Base-by-base conservation (phyloP, 2,329 filamentous ascomycete genomes). In the Colletotrichum limetticola region DNA sequence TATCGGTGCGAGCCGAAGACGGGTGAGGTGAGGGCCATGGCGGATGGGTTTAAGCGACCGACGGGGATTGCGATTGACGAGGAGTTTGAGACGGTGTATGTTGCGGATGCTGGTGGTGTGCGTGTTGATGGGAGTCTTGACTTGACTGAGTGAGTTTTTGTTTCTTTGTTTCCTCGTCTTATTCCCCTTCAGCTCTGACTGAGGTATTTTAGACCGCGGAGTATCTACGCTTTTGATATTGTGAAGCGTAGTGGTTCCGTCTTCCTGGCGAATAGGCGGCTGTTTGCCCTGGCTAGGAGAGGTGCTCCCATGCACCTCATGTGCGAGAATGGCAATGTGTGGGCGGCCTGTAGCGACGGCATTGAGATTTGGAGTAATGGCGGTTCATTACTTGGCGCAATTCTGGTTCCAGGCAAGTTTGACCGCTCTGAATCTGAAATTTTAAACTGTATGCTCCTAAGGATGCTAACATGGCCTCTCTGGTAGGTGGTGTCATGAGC, bases 161-260 rank as follows among this genome's bases (percentile, higher is more conserved):
- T 24, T 82, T 74, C 65, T 8, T 32, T 75, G 46, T 7, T 61
- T 3, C 0, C 11, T 7, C 14, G 28, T 6, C 30, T 22, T 58
- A 4, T 35, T 35, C 32, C 32, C 3, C 28, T 19, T 4, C 24
- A 9, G 14, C 19, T 49, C 62, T 58, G n/a, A 75, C 30, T 14
- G 0, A 1, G 37, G 14, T 42, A 8, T 1, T 37, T 6, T 37
- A 83, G 82, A 5, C 70, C 79, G 5, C 80, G 80, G 5, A 80
- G 80, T 1, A 84, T 86, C 6, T 89, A 89, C 64, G 86, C 86
- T 0, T 89, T 85, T 66, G 86, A 89, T 76, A 78, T 90, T 7
- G 66, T 82, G 3, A 78, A 68, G 1, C 79, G 81, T 9, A 76
- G 78, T 12, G 81, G 77, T 2, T 79, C 83, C 2, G 82, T 82